Evolutionary conservation across 441 rosid genomes (phyloP).

Genomic region (Corymbia citriodora): DNA sequence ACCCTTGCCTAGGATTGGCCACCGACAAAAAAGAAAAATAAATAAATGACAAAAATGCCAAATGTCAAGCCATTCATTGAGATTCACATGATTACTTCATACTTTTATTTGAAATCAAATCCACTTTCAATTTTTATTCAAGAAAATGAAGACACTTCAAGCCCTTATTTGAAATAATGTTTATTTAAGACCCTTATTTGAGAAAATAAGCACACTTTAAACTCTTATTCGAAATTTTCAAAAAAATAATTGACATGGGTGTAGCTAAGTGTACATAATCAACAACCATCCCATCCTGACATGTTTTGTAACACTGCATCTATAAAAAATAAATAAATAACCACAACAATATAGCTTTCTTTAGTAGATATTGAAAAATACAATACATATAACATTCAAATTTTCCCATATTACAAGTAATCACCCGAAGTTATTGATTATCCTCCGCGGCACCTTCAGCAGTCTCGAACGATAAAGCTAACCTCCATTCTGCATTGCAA

Average conservation of each 20-base stretch:
- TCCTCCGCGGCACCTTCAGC: background rate
- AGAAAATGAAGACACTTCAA: too few species aligned
- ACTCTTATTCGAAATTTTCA: background rate
- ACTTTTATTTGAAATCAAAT: accelerated
- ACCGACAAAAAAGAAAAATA: too few species aligned
- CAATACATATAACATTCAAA: background rate
- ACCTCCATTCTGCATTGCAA: background rate
- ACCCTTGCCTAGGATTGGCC: accelerated
- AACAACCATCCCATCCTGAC: background rate
- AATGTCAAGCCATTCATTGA: accelerated
- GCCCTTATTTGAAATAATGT: background rate
- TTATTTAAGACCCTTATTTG: background rate
- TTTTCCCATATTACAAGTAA: background rate
- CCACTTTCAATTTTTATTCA: accelerated
- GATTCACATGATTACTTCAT: background rate
- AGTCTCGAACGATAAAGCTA: background rate
- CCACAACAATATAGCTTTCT: background rate
- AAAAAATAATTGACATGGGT: background rate
- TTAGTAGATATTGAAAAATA: background rate
- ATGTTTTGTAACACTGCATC: background rate
- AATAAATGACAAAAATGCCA: background rate
- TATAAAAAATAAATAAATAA: background rate
- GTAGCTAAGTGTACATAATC: background rate
- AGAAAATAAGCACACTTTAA: too few species aligned
- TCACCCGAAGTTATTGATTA: background rate